Evolutionary conservation across 768 basidiomycete species (phyloP), one percentile per base, ranked within the genome.

Genomic region (Mycena amicta): DNA sequence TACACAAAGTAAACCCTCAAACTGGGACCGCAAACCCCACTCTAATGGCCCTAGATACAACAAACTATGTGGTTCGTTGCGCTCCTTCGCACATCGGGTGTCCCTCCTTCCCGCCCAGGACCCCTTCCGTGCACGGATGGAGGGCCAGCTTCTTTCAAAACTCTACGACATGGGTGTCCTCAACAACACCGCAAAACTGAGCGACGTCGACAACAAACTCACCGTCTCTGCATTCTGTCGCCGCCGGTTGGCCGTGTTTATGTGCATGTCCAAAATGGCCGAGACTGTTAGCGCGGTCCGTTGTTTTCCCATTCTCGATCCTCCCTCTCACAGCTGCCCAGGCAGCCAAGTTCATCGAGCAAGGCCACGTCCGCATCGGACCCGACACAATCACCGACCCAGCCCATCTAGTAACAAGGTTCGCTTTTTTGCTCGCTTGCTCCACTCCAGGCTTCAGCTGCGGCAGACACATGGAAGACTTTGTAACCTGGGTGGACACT

Each of bases 401-500:
- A 2, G 97, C 95, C 1, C 97, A 88, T 77, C 82, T 99, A 52
- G 94, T 99, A 58, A 96, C 93, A 39, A 81, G 92, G 92, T 87
- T 65, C 28, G 80, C n/a, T 37, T 18, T 52, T 25, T 49, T 25
- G 26, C 16, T 43, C 8, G 8, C 20, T 45, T 23, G 43, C 15
- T 15, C 8, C 28, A 37, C 40, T 31, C 64, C 37, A 56, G 45
- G 15, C 56, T 45, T 40, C 4, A 22, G 50, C 25, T 51, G 33
- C 25, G 52, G 50, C 60, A 92, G 96, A 67, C 91, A 94, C 64
- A 95, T 97, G 95, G 95, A 98, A 70, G 97, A 99, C 80, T 99
- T 95, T 74, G 93, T 98, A 45, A 99, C 97, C 31, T 99, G 97
- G 97, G 95, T 98, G 22, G 95, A 98, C 70, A 93, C 93, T 25